Evolutionary conservation across 768 basidiomycete genomes (phyloP).

Genomic region (Floccularia luteovirens): DNA sequence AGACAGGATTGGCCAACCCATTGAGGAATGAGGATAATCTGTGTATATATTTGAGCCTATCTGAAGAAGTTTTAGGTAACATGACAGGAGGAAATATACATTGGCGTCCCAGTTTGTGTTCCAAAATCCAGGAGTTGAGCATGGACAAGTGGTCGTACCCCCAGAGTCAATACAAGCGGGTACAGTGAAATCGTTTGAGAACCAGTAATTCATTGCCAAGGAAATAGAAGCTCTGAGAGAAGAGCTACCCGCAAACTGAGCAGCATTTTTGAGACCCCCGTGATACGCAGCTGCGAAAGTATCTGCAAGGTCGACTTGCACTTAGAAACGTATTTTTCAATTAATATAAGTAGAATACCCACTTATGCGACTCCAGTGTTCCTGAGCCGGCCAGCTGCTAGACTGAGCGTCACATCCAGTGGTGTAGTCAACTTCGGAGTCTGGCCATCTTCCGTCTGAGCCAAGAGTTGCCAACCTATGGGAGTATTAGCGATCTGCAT

Average conservation of each 20-base stretch:
- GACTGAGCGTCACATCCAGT: conserved; percentile 41
- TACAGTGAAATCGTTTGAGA: conserved; percentile 38
- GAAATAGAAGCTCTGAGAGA: conserved; percentile 23
- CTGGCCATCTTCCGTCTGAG: conserved; percentile 34
- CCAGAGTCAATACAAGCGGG: conserved; percentile 37
- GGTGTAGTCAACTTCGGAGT: conserved; percentile 36
- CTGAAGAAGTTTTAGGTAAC: no score
- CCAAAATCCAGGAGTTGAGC: conserved; percentile 35
- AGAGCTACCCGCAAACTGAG: conserved; percentile 26
- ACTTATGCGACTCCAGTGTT: conserved; percentile 42
- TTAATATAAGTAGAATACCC: conserved; percentile 5
- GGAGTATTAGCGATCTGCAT: no score
- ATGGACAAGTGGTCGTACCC: conserved; percentile 36
- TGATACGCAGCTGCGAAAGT: conserved; percentile 44
- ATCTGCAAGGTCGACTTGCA: conserved; percentile 16
- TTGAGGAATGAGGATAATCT: conserved; percentile 46
- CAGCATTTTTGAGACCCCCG: conserved; percentile 32
- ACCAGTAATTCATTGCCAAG: conserved; percentile 44
- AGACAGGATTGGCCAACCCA: conserved; percentile 42
- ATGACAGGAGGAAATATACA: no score
- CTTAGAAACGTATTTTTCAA: neutral
- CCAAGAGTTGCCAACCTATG: conserved; percentile 13
- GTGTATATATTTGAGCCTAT: neutral
- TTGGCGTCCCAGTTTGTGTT: conserved; percentile 52
- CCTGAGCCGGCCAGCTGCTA: conserved; percentile 53